Percentiles rank a stretch among this genome's conserved stretches.
Evolutionary conservation across 768 basidiomycete genomes (phyloP).

Genomic region (Scleroderma bovista): DNA sequence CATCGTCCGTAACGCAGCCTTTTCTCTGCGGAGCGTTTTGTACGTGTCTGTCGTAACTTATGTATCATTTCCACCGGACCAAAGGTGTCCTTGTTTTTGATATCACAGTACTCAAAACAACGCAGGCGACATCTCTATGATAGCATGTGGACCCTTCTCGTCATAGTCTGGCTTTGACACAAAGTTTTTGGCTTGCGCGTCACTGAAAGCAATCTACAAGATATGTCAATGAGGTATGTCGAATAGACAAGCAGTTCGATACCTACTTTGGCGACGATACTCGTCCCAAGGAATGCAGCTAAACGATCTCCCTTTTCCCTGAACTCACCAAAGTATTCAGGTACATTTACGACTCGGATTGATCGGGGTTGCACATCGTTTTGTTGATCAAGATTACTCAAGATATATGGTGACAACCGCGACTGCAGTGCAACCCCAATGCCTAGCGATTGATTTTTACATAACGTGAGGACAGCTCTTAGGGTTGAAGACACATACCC

Average conservation of each 20-base stretch:
- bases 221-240: slow-evolving; percentile 1
- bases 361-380: slow-evolving; percentile 69
- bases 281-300: slow-evolving; percentile 75
- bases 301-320: slow-evolving; percentile 78
- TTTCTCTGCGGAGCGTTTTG: too few relatives aligned
- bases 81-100: too few relatives aligned
- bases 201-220: slow-evolving; percentile 67
- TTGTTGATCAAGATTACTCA: slow-evolving; percentile 55
- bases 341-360: slow-evolving; percentile 59
- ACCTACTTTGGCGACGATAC: slow-evolving; percentile 78
- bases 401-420: slow-evolving; percentile 57
- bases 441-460: slow-evolving; percentile 33
- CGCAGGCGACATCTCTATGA: slow-evolving; percentile 75
- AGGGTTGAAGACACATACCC: slow-evolving; percentile 38
- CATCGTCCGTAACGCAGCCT: background rate
- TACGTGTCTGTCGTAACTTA: too few relatives aligned
- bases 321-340: slow-evolving; percentile 90
- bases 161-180: slow-evolving; percentile 79
- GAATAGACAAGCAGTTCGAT: slow-evolving; percentile 4
- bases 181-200: slow-evolving; percentile 59
- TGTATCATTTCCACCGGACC: too few relatives aligned
- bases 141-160: slow-evolving; percentile 62
- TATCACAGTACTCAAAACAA: slow-evolving; percentile 61
- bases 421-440: slow-evolving; percentile 67
- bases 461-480: background rate